phyloP scores from a whole-genome alignment of 106 monocot species.

The Hemerocallis citrina region DNA sequence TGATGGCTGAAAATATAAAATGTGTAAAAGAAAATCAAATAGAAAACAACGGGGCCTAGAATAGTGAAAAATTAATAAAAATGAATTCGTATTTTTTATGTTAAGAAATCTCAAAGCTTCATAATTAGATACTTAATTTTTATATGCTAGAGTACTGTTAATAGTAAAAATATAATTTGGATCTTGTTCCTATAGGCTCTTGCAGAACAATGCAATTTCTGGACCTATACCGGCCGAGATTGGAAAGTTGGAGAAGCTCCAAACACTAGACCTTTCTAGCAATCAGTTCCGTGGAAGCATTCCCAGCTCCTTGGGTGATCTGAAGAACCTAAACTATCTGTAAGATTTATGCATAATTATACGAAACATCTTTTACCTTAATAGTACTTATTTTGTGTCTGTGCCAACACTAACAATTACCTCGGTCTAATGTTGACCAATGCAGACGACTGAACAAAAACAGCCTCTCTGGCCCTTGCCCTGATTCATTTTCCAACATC shows the following conservation, averaged over 20 bases:
- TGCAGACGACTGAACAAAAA: conserved; percentile 80
- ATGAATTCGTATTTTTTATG: no score
- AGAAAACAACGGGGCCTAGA: no score
- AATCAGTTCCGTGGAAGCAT: conserved; percentile 53
- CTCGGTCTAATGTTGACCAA: conserved; percentile 12
- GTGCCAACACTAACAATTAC: conserved; percentile 1
- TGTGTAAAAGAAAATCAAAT: no score
- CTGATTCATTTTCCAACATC: conserved; percentile 76
- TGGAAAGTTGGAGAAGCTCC: conserved; percentile 50
- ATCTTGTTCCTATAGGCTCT: conserved; percentile 29
- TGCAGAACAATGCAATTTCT: conserved; percentile 66
- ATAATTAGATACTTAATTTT: no score
- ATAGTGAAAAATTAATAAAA: no score
- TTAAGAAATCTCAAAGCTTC: no score
- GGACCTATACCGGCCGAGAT: conserved; percentile 49
- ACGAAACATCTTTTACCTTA: background rate
- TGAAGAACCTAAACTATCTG: conserved; percentile 63
- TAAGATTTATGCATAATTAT: conserved; percentile 17
- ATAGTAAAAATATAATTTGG: background rate
- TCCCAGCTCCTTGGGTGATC: conserved; percentile 44
- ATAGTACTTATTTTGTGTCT: background rate
- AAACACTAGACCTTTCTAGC: conserved; percentile 56
- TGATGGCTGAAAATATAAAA: no score
- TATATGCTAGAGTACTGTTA: background rate
- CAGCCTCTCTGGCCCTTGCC: conserved; percentile 73